These are phyloP conservation scores for Monilinia fructicola DNA, from an alignment of 2,329 filamentous ascomycete species.

Conservation along the genomic window DNA sequence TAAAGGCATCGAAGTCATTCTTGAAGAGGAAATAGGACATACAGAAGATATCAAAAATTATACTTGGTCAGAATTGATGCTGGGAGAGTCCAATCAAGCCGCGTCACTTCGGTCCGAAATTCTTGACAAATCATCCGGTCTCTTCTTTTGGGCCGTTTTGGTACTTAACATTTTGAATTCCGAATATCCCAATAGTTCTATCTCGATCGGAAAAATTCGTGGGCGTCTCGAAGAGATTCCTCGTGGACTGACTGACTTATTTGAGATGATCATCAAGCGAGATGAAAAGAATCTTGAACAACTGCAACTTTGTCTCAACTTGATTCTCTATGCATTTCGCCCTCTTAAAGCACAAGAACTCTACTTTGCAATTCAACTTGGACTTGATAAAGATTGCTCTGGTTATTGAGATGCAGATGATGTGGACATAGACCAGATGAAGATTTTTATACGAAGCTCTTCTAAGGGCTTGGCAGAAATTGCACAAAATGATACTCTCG, in stretches of 20 bases:
- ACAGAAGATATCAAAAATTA: constrained; percentile 37
- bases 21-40: constrained; percentile 37
- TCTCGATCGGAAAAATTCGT: constrained; percentile 40
- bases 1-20: constrained; percentile 31
- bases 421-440: too few species aligned
- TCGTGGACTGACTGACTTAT: constrained; percentile 26
- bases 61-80: constrained; percentile 33
- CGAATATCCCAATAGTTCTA: constrained; percentile 40
- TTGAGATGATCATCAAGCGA: constrained; percentile 39
- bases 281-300: constrained; percentile 46
- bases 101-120: constrained; percentile 27
- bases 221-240: constrained; percentile 40
- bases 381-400: too few species aligned
- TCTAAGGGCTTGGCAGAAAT: too few species aligned
- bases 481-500: too few species aligned
- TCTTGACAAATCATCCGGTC: constrained; percentile 27
- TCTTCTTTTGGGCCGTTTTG: constrained; percentile 35
- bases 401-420: too few species aligned
- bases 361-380: too few species aligned
- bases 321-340: too few species aligned
- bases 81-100: constrained; percentile 27
- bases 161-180: constrained; percentile 46
- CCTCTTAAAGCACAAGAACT: too few species aligned
- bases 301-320: too few species aligned
- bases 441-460: too few species aligned